Conservation (phyloP, 495 filamentous ascomycete genomes). For the Lindgomyces ingoldianus region DNA sequence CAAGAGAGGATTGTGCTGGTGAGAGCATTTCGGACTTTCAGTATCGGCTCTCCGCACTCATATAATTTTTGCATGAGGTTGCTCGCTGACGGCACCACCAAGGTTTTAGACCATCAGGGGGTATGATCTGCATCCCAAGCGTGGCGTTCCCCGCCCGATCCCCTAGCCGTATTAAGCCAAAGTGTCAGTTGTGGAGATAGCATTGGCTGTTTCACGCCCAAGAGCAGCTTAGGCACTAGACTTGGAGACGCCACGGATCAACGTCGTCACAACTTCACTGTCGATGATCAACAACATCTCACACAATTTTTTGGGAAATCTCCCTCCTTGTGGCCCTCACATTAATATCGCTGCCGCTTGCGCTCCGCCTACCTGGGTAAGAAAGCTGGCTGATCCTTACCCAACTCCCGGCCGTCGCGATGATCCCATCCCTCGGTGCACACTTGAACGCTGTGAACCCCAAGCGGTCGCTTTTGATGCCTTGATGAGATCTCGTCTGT, state of each 20-base stretch:
- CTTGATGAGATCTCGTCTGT: too few species aligned
- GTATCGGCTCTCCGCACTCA: slow-evolving; percentile 1
- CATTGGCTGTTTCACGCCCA: background rate
- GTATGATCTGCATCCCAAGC: background rate
- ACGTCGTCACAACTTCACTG: background rate
- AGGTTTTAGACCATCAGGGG: background rate
- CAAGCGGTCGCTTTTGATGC: too few species aligned
- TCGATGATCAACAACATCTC: background rate
- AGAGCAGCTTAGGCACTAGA: background rate
- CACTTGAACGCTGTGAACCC: too few species aligned
- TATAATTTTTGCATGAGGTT: background rate
- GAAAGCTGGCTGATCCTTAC: too few species aligned
- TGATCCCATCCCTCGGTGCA: too few species aligned
- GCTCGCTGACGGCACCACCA: background rate
- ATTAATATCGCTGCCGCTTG: background rate
- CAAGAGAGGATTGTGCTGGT: background rate
- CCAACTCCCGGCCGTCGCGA: too few species aligned
- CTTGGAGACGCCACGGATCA: background rate
- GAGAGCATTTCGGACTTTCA: background rate
- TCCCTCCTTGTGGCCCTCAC: background rate
- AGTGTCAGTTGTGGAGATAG: background rate
- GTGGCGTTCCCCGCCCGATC: background rate
- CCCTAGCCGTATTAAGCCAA: background rate
- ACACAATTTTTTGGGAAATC: background rate
- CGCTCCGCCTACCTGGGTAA: too few species aligned